Conservation (phyloP, 257 asterid species). For the Capsicum pubescens region DNA sequence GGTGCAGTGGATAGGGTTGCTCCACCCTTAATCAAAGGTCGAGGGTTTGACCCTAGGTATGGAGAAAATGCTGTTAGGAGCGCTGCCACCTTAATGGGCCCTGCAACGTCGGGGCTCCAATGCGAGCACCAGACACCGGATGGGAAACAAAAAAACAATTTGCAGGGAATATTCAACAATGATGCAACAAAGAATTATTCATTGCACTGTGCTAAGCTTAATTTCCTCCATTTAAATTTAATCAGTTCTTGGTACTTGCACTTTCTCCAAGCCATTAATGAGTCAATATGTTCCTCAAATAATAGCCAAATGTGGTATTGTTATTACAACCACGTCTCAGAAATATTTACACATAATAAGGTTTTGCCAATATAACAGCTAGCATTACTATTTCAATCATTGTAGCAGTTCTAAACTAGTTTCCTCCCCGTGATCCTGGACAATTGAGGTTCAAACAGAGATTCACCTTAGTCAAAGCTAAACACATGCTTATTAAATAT, state of each 20-base stretch:
- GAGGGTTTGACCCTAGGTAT: too few relatives aligned
- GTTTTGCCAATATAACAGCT: background rate
- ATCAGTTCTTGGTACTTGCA: constrained; percentile 1
- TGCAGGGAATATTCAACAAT: background rate
- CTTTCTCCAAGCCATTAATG: background rate
- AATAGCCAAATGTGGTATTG: background rate
- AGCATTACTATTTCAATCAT: background rate
- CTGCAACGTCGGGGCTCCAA: too few relatives aligned
- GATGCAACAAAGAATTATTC: background rate
- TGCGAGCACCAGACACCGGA: too few relatives aligned
- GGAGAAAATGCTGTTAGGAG: too few relatives aligned
- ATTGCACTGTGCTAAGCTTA: background rate
- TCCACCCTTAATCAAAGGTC: too few relatives aligned
- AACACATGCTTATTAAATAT: constrained; percentile 4
- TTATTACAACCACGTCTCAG: background rate
- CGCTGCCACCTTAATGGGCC: too few relatives aligned
- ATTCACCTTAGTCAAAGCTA: background rate
- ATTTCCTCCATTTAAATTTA: background rate
- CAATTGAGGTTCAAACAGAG: background rate
- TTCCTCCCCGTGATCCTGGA: background rate
- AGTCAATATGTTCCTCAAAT: background rate
- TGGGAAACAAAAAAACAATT: background rate
- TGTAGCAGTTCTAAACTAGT: background rate
- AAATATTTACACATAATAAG: background rate
- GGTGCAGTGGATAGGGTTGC: too few relatives aligned